Percentiles rank a stretch among this genome's conserved stretches.
Evolutionary conservation across 73 alveolate species (phyloP).

Genomic region (Durusdinium trenchii): DNA sequence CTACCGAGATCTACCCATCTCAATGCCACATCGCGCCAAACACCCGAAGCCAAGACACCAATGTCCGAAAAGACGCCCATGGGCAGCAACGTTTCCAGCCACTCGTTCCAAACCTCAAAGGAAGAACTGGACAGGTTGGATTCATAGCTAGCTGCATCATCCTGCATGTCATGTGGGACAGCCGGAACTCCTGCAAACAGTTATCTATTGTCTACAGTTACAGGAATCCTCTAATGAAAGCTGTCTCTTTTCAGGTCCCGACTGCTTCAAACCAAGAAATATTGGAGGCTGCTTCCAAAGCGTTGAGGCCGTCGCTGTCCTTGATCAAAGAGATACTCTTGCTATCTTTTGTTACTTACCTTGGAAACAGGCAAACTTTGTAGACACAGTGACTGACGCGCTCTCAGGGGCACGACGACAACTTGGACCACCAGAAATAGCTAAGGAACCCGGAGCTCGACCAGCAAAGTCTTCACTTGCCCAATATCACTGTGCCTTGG

Average conservation of each 20-base stretch:
- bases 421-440: not conserved
- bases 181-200: not conserved
- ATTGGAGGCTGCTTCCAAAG: slow-evolving; percentile 22
- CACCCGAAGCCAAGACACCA: slow-evolving; percentile 25
- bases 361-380: not conserved
- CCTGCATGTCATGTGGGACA: not conserved
- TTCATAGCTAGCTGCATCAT: not conserved
- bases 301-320: slow-evolving; percentile 36
- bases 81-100: not conserved
- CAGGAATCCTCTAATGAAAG: no score
- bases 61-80: not conserved
- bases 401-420: not conserved
- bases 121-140: not conserved
- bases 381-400: not conserved
- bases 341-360: not conserved
- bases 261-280: slow-evolving; percentile 10
- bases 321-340: not conserved
- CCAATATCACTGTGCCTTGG: not conserved
- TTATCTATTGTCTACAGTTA: no score
- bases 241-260: not conserved
- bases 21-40: not conserved
- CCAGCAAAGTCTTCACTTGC: not conserved
- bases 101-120: not conserved
- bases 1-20: not conserved
- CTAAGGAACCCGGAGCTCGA: not conserved